Evolutionary conservation across 192 early-diverging fungal species (phyloP).

Genomic region (Backusella macrospora): DNA sequence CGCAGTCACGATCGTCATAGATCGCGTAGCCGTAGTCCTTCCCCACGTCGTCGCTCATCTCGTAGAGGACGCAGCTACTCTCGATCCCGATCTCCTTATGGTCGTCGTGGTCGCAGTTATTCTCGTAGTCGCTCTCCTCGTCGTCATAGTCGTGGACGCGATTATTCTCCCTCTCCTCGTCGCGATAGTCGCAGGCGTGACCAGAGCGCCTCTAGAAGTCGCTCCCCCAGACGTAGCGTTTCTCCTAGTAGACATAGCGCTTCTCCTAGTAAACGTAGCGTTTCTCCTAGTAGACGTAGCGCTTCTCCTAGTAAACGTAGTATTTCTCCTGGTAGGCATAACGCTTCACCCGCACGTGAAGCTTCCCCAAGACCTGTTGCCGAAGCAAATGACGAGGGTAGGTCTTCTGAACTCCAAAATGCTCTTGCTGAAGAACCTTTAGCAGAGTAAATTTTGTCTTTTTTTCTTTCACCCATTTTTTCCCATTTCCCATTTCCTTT

Average conservation of each 20-base stretch:
- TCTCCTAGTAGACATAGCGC: not conserved
- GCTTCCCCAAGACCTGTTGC: not conserved
- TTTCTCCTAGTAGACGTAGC: not conserved
- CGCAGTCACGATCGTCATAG: constrained; percentile 1
- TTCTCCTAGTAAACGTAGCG: not conserved
- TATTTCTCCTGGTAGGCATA: not conserved
- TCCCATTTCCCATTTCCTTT: not conserved
- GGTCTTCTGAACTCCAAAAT: constrained; percentile 2
- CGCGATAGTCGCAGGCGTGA: not conserved
- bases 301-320: constrained; percentile 2
- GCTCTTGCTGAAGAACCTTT: constrained; percentile 9
- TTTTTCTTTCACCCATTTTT: not conserved
- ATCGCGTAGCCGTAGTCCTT: not conserved
- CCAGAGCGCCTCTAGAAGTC: not conserved
- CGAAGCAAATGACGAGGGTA: not conserved
- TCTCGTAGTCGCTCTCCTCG: not conserved
- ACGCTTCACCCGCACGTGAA: not conserved
- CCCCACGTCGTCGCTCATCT: not conserved
- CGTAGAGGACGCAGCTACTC: not conserved
- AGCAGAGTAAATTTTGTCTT: not conserved
- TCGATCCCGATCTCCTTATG: constrained; percentile 3
- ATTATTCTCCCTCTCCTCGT: not conserved
- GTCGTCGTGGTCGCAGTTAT: not conserved
- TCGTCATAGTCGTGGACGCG: not conserved
- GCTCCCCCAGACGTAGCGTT: not conserved